Conservation (phyloP, 139 green algal genomes). For the Microglena sp. region DNA sequence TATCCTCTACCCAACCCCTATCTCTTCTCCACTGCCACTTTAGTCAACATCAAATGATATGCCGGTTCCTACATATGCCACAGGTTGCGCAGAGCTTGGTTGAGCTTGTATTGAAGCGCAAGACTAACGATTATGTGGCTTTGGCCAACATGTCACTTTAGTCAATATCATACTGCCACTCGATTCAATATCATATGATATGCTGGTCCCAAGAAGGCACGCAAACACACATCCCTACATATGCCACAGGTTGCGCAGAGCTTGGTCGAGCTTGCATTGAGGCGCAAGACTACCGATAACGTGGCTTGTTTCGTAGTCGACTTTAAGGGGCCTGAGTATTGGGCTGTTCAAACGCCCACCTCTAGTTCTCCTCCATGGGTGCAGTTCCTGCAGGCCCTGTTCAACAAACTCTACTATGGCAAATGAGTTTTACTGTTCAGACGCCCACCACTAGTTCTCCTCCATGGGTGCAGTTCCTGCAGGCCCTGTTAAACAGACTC, state of each 20-base stretch:
- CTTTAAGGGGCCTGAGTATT: slow-evolving; percentile 24
- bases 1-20: not conserved
- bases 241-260: slow-evolving; percentile 27
- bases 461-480: too few relatives aligned
- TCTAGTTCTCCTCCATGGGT: too few relatives aligned
- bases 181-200: too few relatives aligned
- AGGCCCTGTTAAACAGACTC: too few relatives aligned
- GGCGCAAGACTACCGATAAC: slow-evolving; percentile 54
- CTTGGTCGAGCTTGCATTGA: slow-evolving; percentile 39
- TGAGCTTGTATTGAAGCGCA: slow-evolving; percentile 43
- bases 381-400: too few relatives aligned
- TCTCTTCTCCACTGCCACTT: not conserved
- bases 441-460: too few relatives aligned
- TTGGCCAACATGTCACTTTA: not conserved
- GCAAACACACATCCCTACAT: not conserved
- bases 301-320: slow-evolving; percentile 44
- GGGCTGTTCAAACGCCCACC: too few relatives aligned
- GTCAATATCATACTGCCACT: too few relatives aligned
- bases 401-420: too few relatives aligned
- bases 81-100: slow-evolving; percentile 37
- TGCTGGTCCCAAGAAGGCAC: not conserved
- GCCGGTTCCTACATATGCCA: not conserved
- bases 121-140: slow-evolving; percentile 49
- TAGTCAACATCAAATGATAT: too few relatives aligned
- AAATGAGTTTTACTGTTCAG: too few relatives aligned